Evolutionary conservation across 306 rosid species (phyloP), one percentile per base, ranked within the genome.

Genomic region (Corylus heterophylla): DNA sequence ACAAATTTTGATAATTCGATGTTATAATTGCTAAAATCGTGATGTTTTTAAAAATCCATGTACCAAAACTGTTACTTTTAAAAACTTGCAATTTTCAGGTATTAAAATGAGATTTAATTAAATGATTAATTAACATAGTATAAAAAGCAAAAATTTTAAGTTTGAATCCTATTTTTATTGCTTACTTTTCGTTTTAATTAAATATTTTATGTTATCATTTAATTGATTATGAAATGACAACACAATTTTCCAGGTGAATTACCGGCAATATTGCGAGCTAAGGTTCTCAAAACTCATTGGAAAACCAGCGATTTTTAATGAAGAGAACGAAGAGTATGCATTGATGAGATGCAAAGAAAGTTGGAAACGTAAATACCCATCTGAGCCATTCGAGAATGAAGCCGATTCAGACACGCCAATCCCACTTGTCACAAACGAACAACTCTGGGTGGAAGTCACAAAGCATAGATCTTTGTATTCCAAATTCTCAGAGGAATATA

Each of bases 281-380:
- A 94, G 81, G 54, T 94, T 91, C 82, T 86, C 90, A 54, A 91
- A 84, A 66, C 75, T 94, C 18, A 80, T 94, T 17, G 94, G 98
- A 47, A 94, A 88, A 75, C 82, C 95, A 0, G 76, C 83, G 17
- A 87, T 94, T 18, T 91, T 89, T 25, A 83, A 92, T 61, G 97
- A 92, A 75, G 98, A 91, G 86, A 94, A 94, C 50, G 90, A 92
- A 80, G 98, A 94, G 63, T 94, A 94, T 42, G 95, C 97, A 27
- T 68, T 91, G 77, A 77, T 85, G 83, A 84, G 92, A 76, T 89
- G 98, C 80, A 81, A 79, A 54, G 89, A 90, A 25, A 84, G 88
- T 10, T 94, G 98, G 97, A 76, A 67, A 1, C 79, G 80, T 22
- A 88, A 69, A 69, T 94, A 88, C 83, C 94, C 98, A 18, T 64